These are phyloP conservation scores for Thalia dealbata DNA, from an alignment of 176 grass and related monocot genomes.

Conservation along the genomic window DNA sequence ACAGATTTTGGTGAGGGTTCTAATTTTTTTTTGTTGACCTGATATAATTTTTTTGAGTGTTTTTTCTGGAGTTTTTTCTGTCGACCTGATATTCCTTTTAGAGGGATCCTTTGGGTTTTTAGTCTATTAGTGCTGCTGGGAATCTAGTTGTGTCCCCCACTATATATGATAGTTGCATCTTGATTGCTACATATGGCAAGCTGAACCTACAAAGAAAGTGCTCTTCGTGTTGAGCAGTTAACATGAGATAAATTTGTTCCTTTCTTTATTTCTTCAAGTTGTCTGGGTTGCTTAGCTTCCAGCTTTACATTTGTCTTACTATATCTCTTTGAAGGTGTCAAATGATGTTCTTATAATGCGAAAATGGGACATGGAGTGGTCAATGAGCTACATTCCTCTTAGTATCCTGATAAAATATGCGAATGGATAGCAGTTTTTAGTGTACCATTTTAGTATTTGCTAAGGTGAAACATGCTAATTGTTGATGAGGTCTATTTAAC, in stretches of 20 bases:
- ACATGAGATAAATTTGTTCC: background rate
- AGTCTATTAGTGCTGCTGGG: background rate
- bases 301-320: background rate
- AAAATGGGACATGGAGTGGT: too few relatives aligned
- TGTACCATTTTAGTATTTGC: too few relatives aligned
- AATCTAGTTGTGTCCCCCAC: background rate
- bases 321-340: background rate
- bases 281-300: background rate
- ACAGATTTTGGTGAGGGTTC: background rate
- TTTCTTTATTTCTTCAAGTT: background rate
- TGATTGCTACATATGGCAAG: background rate
- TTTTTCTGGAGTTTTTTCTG: too few relatives aligned
- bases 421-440: too few relatives aligned
- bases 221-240: background rate
- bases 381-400: too few relatives aligned
- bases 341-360: too few relatives aligned
- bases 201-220: background rate
- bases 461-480: too few relatives aligned
- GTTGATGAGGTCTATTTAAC: background rate
- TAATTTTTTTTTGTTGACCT: background rate
- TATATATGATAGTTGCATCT: background rate
- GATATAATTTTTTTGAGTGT: too few relatives aligned
- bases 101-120: background rate
- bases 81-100: background rate
- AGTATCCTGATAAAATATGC: too few relatives aligned